Conservation (phyloP, 2,329 filamentous ascomycete species). For the Botrytis sinoallii region DNA sequence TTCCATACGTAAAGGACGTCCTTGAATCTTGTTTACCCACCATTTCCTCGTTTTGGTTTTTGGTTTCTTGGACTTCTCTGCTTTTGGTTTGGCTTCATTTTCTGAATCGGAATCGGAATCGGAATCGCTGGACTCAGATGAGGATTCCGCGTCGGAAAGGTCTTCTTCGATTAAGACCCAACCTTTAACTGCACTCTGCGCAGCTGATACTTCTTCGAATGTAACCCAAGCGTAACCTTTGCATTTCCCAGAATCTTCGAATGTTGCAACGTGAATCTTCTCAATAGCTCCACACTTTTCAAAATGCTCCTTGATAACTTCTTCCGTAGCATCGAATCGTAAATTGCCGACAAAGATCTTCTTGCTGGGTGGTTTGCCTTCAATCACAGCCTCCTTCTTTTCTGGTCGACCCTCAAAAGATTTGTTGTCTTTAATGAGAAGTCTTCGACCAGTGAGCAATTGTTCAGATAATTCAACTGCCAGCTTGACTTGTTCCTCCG, state of each 20-base stretch:
- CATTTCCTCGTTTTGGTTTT: conserved; percentile 66
- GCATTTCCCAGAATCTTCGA: conserved; percentile 95
- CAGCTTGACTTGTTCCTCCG: conserved; percentile 60
- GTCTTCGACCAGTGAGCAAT: conserved; percentile 68
- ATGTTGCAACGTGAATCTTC: conserved; percentile 86
- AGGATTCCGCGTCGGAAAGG: conserved; percentile 38
- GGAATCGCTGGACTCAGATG: conserved; percentile 30
- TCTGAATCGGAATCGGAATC: conserved; percentile 39
- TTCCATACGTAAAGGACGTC: conserved; percentile 80
- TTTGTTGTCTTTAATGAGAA: conserved; percentile 90
- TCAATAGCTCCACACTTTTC: conserved; percentile 78
- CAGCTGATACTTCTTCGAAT: conserved; percentile 75
- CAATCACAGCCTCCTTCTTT: conserved; percentile 45
- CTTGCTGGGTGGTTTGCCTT: conserved; percentile 67
- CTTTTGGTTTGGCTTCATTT: conserved; percentile 36
- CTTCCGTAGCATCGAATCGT: conserved; percentile 75
- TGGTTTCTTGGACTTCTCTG: conserved; percentile 51
- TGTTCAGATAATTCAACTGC: conserved; percentile 86
- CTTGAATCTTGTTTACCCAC: conserved; percentile 82
- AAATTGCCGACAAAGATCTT: conserved; percentile 89
- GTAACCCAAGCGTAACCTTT: conserved; percentile 97
- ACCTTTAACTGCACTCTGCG: conserved; percentile 74
- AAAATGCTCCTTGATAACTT: conserved; percentile 78
- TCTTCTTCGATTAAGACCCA: conserved; percentile 67
- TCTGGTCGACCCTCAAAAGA: conserved; percentile 87